Evolutionary conservation across 2,329 filamentous ascomycete species (phyloP), one percentile per base, ranked within the genome.

Genomic region (Biscogniauxia marginata): DNA sequence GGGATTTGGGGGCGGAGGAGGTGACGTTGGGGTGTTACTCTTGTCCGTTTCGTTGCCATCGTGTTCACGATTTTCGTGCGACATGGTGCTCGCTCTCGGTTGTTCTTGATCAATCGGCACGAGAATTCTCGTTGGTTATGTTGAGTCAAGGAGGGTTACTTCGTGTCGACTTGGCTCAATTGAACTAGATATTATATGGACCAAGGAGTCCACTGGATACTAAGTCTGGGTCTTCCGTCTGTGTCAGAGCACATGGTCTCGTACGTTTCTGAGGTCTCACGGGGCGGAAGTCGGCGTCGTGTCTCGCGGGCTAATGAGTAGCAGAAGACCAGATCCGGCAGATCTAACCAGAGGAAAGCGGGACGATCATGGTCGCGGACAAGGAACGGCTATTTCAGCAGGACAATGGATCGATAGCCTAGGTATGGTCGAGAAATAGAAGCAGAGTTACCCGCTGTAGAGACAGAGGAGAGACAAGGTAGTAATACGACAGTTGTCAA

Each of bases 1-100:
- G 34, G 74, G 74, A 49, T 69, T 60, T 9, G 73, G 75, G 21
- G 70, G 71, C 20, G 74, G 74, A 11, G 74, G 74, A 20, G 74
- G 73, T 1, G 71, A 62, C 5, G 61, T 65, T 18, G 71, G 70
- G 2, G 67, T 63, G 25, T 60, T 60, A 23, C 52, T 65, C 50
- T 67, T 63, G 50, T 63, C 65, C 55, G 55, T 19, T 20, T 48
- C 48, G 7, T 48, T 56, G 49, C 54, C 24, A n/a, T 39, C 30
- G 30, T 39, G 13, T 39, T 39, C 30, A n/a, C 30, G n/a, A n/a
- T 16, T 16, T 39, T 39, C 30, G 30, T 16, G 13, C 30, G 30
- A 39, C 30, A 39, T 39, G 30, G n/a, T n/a, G n/a, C n/a, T n/a
- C n/a, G n/a, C n/a, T n/a, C n/a, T n/a, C n/a, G n/a, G n/a, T n/a